Percentiles rank a stretch among this genome's conserved stretches.
These are phyloP conservation scores for Chytriomyces confervae DNA, from an alignment of 192 early-diverging fungal species.

Conservation along the genomic window DNA sequence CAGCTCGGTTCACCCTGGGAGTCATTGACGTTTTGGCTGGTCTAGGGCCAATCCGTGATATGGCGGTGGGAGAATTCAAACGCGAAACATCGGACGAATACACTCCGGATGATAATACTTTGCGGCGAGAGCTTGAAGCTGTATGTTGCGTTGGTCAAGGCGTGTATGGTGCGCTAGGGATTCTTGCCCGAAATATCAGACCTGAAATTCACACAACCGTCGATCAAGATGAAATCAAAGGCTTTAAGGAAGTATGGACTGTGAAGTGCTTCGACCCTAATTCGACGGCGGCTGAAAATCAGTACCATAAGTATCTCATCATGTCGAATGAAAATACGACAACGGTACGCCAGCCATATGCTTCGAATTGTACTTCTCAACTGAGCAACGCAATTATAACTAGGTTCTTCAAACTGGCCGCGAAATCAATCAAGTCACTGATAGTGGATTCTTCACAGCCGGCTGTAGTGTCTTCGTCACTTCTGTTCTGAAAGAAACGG, in stretches of 20 bases:
- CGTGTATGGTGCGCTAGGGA: conserved; percentile 59
- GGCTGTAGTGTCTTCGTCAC: conserved; percentile 82
- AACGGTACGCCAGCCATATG: conserved; percentile 54
- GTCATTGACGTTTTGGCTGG: conserved; percentile 80
- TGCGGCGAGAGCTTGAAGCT: conserved; percentile 55
- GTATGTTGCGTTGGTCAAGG: conserved; percentile 66
- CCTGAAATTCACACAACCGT: conserved; percentile 67
- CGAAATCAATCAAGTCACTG: conserved; percentile 79
- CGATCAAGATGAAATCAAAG: conserved; percentile 58
- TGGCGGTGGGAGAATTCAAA: conserved; percentile 72
- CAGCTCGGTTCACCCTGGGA: conserved; percentile 59
- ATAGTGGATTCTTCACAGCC: conserved; percentile 72
- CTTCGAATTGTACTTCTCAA: neutral
- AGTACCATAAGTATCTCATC: conserved; percentile 56
- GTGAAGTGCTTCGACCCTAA: conserved; percentile 59
- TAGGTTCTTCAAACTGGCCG: conserved; percentile 83
- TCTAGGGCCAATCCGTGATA: conserved; percentile 77
- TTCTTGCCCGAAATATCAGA: conserved; percentile 66
- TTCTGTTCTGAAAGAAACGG: conserved; percentile 69
- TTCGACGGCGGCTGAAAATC: conserved; percentile 8
- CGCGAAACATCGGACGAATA: conserved; percentile 40
- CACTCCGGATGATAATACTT: conserved; percentile 22
- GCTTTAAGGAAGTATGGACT: conserved; percentile 72
- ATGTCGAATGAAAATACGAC: conserved; percentile 70
- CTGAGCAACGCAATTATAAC: neutral